Evolutionary conservation across 2,329 filamentous ascomycete genomes (phyloP), one percentile per base, ranked within the genome.

Genomic region (Aspergillus candidus): DNA sequence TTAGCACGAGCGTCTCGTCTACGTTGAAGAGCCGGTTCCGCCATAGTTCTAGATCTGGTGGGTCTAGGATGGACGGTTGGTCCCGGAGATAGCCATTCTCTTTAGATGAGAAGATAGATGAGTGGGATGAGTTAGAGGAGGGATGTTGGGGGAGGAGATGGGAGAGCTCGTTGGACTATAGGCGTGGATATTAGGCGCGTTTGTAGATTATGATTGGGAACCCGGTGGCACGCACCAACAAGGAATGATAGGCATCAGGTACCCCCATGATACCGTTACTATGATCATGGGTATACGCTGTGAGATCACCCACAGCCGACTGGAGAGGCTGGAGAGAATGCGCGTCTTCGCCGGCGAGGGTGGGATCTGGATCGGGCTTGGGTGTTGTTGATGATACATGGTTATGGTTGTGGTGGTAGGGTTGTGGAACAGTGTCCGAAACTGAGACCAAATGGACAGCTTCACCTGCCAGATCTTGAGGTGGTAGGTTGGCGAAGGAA

Each of bases 11-110:
- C 36, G 76, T 78, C 35, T 85, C 81, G 54, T 88, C 79, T n/a
- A 88, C 82, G 57, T 86, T 75, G 63, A 90, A 91, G 36, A 90
- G 69, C 57, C 74, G 82, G 54, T 84, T 73, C 40, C 86, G 74
- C 86, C 86, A 91, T 49, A 72, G 70, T 11, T 78, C 72, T 38
- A 90, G 71, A 53, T 84, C 73, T 3, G 84, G 84, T 32, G 85
- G 85, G 55, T 86, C 71, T 7, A 80, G 63, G 10, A 87, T 73
- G 51, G 84, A 70, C 57, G 73, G 82, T 56, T 71, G 54, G 32
- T 62, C 62, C 31, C 60, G 58, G 35, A 54, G 49, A 35, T 59
- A 58, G 4, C 54, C 58, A n/a, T 53, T 30, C 30, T 49, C 39
- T 42, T 54, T 48, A 42, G 47, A 50, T 43, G 54, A 48, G 46